Base-by-base conservation (phyloP, 2,329 filamentous ascomycete species). In the Pseudogymnoascus verrucosus region DNA sequence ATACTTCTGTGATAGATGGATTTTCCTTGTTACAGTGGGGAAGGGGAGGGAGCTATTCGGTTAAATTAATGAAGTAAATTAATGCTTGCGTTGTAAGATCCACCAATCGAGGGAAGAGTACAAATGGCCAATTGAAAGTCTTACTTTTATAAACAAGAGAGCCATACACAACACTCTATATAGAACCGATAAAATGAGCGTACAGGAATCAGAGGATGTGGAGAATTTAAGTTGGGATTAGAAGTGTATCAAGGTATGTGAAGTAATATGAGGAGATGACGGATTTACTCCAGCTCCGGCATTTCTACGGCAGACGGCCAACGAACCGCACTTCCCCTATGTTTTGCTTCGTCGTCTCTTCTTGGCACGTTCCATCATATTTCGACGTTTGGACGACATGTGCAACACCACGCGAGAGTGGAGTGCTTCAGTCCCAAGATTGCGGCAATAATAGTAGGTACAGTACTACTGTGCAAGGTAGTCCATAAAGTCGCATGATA, bases 1-100 rank as follows among this genome's bases (percentile, higher is more conserved):
- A 71, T 54, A 74, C 71, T 0, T 71, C 73, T 1, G 39, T 71
- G 0, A 66, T 72, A 4, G 66, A 68, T 4, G 71, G 73, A 74
- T n/a, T 34, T 57, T 57, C 26, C 26, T 12, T 12, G 26, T 31
- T 19, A 19, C 26, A 3, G 47, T 57, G 47, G 47, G 47, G 47
- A 34, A 31, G 47, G 31, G 26, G 5, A 16, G 47, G 2, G 26
- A 57, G 23, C 10, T 57, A 26, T 31, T 57, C 26, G 47, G 47
- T 1, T 57, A 57, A 57, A 57, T 57, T 57, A 34, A 57, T 34
- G 1, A 34, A 34, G 47, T 34, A 31, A n/a, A 57, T 57, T 57
- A 57, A 57, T 34, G 26, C 26, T 19, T 57, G 26, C 26, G 47
- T 6, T 19, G 47, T 28, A 57, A 57, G 47, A 57, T 57, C 47